phyloP scores from a whole-genome alignment of 1,139 yeast species.

The Nakaseomyces sp. region DNA sequence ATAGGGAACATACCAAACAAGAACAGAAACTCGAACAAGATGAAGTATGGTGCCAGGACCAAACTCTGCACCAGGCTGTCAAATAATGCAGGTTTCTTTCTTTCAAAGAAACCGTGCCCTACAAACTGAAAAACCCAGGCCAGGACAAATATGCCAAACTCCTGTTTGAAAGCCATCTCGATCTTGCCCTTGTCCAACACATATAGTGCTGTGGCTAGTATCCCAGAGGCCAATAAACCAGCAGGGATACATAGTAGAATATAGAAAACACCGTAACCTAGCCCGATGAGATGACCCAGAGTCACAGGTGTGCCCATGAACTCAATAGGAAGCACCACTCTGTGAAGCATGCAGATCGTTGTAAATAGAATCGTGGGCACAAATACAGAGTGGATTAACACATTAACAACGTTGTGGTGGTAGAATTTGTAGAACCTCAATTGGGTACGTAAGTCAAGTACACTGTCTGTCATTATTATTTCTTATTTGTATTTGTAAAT shows the following conservation, averaged over 20 bases:
- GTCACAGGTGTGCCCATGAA: slow-evolving; percentile 26
- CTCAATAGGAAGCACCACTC: slow-evolving; percentile 15
- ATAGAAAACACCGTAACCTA: slow-evolving; percentile 39
- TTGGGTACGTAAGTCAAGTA: slow-evolving; percentile 39
- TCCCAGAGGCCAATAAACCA: slow-evolving; percentile 37
- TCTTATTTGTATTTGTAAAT: neutral
- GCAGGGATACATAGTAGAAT: slow-evolving; percentile 35
- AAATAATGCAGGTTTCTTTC: slow-evolving; percentile 75
- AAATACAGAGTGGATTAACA: slow-evolving; percentile 64
- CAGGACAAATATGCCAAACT: slow-evolving; percentile 36
- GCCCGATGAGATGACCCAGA: slow-evolving; percentile 32
- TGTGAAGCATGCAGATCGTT: slow-evolving; percentile 38
- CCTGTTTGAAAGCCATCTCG: slow-evolving; percentile 10
- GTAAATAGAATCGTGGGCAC: slow-evolving; percentile 70
- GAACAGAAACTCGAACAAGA: slow-evolving; percentile 67
- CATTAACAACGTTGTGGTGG: slow-evolving; percentile 63
- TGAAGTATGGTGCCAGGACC: slow-evolving; percentile 87
- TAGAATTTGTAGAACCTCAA: slow-evolving; percentile 77
- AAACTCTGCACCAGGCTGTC: slow-evolving; percentile 79
- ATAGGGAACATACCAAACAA: slow-evolving; percentile 51
- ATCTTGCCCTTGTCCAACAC: slow-evolving; percentile 13
- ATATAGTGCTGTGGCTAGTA: slow-evolving; percentile 22
- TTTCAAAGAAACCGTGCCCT: slow-evolving; percentile 80
- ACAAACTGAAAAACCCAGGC: slow-evolving; percentile 84
- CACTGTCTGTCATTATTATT: neutral